Conservation (phyloP, 306 rosid genomes). For the Dicorynia guianensis region DNA sequence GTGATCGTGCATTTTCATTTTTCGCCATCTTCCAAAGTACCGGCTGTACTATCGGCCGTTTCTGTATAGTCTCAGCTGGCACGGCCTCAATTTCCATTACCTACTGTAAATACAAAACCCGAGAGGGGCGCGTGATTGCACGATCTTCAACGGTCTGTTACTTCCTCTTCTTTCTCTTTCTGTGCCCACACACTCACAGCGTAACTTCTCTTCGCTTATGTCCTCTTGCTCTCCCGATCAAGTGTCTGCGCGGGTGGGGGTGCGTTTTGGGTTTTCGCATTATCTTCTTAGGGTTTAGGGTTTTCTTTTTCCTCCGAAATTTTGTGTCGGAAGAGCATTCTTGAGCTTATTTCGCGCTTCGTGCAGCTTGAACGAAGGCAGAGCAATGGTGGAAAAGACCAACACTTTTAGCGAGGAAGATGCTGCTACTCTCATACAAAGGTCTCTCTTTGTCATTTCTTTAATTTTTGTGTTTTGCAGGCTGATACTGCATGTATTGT, state of each 20-base stretch:
- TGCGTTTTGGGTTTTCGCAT: background rate
- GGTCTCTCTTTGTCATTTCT: conserved; percentile 43
- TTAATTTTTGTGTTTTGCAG: background rate
- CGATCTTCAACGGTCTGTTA: conserved; percentile 1
- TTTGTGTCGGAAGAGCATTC: background rate
- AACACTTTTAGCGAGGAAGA: conserved; percentile 59
- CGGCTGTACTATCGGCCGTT: no score
- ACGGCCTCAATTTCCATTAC: background rate
- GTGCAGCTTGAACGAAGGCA: conserved; percentile 19
- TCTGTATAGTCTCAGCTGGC: no score
- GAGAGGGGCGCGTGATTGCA: background rate
- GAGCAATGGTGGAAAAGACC: conserved; percentile 51
- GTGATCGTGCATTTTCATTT: no score
- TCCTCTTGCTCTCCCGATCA: background rate
- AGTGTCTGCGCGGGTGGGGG: background rate
- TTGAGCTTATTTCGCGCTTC: background rate
- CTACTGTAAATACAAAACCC: background rate
- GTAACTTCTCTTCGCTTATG: background rate
- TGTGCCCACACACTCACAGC: background rate
- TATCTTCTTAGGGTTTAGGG: conserved; percentile 48
- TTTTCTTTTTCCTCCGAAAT: conserved; percentile 20
- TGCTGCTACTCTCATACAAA: conserved; percentile 53
- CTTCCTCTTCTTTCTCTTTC: background rate
- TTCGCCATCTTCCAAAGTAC: no score
- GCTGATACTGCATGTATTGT: background rate